phyloP scores from a whole-genome alignment of 2,329 filamentous ascomycete genomes.

The Verticillium alfalfae region DNA sequence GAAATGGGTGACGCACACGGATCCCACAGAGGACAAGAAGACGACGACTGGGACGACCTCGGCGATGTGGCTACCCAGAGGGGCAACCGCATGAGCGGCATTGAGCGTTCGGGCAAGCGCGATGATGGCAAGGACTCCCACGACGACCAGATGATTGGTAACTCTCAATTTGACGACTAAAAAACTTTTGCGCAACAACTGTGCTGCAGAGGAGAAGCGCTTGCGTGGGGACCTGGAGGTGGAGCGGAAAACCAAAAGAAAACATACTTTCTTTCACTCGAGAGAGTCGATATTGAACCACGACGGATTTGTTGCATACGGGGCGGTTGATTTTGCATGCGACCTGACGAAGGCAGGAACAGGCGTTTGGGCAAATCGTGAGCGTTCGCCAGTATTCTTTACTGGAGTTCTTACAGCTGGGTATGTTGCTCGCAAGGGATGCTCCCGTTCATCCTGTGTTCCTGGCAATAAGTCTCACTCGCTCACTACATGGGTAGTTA shows the following conservation, averaged over 20 bases:
- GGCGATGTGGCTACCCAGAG: conserved; percentile 47
- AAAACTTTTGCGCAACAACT: neutral
- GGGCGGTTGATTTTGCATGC: conserved; percentile 12
- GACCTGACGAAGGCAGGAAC: conserved; percentile 9
- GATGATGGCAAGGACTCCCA: conserved; percentile 30
- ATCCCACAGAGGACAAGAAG: conserved; percentile 27
- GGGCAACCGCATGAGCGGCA: conserved; percentile 58
- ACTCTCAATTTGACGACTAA: conserved; percentile 50
- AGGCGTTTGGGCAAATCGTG: conserved; percentile 11
- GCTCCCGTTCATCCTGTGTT: neutral
- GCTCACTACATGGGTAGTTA: neutral
- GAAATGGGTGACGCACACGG: conserved; percentile 54
- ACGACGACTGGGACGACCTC: conserved; percentile 55
- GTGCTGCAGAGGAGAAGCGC: neutral
- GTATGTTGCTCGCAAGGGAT: neutral
- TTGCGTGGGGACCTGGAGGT: neutral
- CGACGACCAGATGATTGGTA: conserved; percentile 60
- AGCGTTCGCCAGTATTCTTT: neutral
- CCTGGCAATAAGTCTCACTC: neutral
- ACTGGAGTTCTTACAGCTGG: neutral
- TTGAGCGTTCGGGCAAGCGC: conserved; percentile 49
- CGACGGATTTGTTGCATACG: conserved; percentile 12
- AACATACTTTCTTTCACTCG: neutral
- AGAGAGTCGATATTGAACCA: conserved; percentile 12
- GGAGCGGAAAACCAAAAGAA: neutral